A percentile compares a stretch with the other conserved stretches of the same genome.
These are phyloP conservation scores for Cladophialophora bantiana DNA, from an alignment of 2,329 filamentous ascomycete genomes.

Conservation along the genomic window DNA sequence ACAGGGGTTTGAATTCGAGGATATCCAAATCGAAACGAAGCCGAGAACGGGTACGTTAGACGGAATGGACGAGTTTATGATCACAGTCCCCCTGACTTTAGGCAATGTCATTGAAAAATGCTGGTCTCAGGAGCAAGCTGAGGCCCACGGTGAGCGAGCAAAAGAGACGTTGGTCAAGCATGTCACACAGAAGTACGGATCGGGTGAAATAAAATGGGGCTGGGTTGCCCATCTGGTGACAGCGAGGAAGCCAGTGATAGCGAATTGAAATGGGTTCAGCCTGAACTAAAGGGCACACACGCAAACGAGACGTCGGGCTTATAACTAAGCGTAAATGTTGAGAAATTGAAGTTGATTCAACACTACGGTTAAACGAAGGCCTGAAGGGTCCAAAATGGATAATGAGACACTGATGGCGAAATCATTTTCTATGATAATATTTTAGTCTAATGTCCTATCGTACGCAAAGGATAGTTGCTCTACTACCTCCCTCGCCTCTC, in stretches of 20 bases:
- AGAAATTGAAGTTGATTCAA: no score
- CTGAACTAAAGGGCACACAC: no score
- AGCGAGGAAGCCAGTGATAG: constrained; percentile 39
- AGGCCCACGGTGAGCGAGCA: constrained; percentile 16
- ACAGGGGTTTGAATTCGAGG: constrained; percentile 15
- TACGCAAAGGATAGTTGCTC: no score
- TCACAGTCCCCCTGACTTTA: constrained; percentile 5
- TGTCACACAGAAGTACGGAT: constrained; percentile 27
- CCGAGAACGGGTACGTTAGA: constrained; percentile 6
- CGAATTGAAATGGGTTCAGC: neutral
- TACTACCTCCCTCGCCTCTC: no score
- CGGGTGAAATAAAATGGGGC: constrained; percentile 23
- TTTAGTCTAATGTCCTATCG: no score
- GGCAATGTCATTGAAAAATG: constrained; percentile 14
- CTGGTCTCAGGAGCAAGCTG: constrained; percentile 27
- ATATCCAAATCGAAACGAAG: constrained; percentile 12
- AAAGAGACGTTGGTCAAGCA: constrained; percentile 16
- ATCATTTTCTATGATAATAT: no score
- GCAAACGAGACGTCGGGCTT: no score
- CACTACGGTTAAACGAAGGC: no score
- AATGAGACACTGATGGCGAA: no score
- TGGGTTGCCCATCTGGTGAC: constrained; percentile 43
- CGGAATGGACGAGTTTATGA: constrained; percentile 12
- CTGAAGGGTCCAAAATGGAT: no score
- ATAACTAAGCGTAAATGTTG: no score